Evolutionary conservation across 1,284 basidiomycete species (phyloP), one percentile per base, ranked within the genome.

Genomic region (Prillingera fragicola): DNA sequence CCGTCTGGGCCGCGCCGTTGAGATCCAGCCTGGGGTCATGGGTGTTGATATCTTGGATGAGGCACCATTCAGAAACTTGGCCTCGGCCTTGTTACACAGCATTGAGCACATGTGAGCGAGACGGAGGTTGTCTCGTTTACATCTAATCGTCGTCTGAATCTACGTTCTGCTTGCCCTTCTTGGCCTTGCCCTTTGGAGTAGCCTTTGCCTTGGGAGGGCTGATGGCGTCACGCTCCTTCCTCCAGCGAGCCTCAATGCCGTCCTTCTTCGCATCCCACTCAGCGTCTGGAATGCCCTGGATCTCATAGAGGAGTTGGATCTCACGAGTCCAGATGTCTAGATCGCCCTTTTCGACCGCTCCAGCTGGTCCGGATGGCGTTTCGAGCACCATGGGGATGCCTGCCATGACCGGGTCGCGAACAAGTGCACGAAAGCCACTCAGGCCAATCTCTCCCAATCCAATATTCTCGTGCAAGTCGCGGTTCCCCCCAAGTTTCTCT

Each of bases 401-500:
- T 48, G 79, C 75, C 41, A 82, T 77, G 17, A 84, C 78, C 4
- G 77, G 71, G 59, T 91, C 87, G 13, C 78, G 78, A 48, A 89
- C 73, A 41, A 89, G 77, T 45, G 79, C 75, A 33, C 76, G 74
- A 69, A 90, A 90, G 1, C 80, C 75, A 1, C 60, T 54, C 2
- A 89, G 72, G 5, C 80, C 79, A 28, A 90, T 76, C 33, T 81
- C 69, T 0, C 87, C 87, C 82, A 85, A 63, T 13, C 87, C 88
- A 33, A 91, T 82, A 53, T 89, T 91, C 63, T 87, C 82, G 60
- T 91, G 87, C 23, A 85, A 70, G 62, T 91, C 88, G 54, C 80
- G 81, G 57, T 79, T 81, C 18, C 80, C 82, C 1, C 75, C 78
- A 6, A 82, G 73, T 1, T 71, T 72, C 13, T 75, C 76, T 60